Percentiles rank a stretch among this genome's conserved stretches.
Evolutionary conservation across 2,329 filamentous ascomycete species (phyloP).

Genomic region (Triangularia setosa): DNA sequence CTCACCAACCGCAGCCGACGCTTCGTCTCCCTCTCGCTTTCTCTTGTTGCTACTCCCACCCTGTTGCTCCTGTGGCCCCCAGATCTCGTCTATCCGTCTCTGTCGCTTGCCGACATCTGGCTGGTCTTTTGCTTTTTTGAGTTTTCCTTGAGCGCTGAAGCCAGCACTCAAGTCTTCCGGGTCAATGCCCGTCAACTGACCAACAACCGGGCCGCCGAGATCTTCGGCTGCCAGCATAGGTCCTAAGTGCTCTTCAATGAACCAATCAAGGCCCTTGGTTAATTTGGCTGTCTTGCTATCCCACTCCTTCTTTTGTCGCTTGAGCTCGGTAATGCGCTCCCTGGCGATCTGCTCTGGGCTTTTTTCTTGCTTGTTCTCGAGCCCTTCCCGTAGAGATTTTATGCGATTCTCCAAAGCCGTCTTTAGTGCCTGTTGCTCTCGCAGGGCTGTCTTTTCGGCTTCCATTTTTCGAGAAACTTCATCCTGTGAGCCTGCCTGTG

Average conservation of each 20-base stretch:
- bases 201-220: constrained; percentile 76
- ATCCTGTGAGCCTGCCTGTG: constrained; percentile 41
- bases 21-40: constrained; percentile 38
- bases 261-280: constrained; percentile 61
- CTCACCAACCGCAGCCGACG: constrained; percentile 49
- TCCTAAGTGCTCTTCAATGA: constrained; percentile 68
- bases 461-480: constrained; percentile 46
- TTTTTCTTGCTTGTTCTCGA: constrained; percentile 54
- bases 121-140: constrained; percentile 45
- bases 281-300: constrained; percentile 58
- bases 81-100: constrained; percentile 61
- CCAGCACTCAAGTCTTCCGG: constrained; percentile 55
- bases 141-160: constrained; percentile 57
- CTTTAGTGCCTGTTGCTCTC: constrained; percentile 54
- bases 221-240: constrained; percentile 79
- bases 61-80: constrained; percentile 38
- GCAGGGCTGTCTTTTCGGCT: constrained; percentile 46
- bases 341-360: constrained; percentile 58
- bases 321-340: constrained; percentile 59
- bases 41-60: constrained; percentile 25
- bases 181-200: constrained; percentile 64
- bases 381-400: constrained; percentile 52
- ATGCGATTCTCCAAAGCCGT: constrained; percentile 55
- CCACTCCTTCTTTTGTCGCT: constrained; percentile 55
- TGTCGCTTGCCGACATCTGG: constrained; percentile 50